Base-by-base conservation (phyloP, 305 asterid genomes). In the Fraxinus nigra region DNA sequence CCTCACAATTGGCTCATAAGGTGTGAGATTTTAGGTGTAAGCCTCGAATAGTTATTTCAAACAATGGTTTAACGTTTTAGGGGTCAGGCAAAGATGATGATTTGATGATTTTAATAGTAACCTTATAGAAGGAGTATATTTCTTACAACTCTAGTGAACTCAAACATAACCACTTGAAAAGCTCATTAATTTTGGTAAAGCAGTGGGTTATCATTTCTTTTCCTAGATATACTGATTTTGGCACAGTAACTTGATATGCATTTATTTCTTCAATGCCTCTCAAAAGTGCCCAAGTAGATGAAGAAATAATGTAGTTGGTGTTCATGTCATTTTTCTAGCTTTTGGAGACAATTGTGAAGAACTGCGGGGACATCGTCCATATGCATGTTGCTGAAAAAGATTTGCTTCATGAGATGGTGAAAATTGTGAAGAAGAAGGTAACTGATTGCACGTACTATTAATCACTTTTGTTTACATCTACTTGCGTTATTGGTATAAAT, bases 361-460 rank as follows among this genome's bases (percentile, higher is more conserved):
- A 96, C 78, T 96, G 99, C 34, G 98, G 99, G 78, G 98, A 96
- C 87, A 90, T 94, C 80, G 98, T 94, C 87, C 99, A 94, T 86
- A 94, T 96, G 98, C 99, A 96, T 87, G 99, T 96, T 81, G 98
- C 98, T 74, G 99, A 96, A 88, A 93, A 88, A 90, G 97, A 91
- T 77, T 86, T 96, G 82, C 98, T 96, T 83, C 97, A 92, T 85
- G 98, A 93, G 89, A 96, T 96, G 99, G 99, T 96, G 88, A 93
- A 86, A 86, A 91, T 94, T 81, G 97, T 89, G 73, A 94, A 86
- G 82, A 96, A 94, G 90, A 96, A 93, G 98, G 99, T 96, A 87
- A 83, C 76, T 70, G 67, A 80, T 40, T 84, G 46, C 81, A 72
- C 75, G 70, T n/a, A 63, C 48, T 82, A 16, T 37, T 65, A 80